A percentile compares a stretch with the other conserved stretches of the same genome.
Evolutionary conservation across 345 rosid species (phyloP).

Genomic region (Dipteronia sinensis): DNA sequence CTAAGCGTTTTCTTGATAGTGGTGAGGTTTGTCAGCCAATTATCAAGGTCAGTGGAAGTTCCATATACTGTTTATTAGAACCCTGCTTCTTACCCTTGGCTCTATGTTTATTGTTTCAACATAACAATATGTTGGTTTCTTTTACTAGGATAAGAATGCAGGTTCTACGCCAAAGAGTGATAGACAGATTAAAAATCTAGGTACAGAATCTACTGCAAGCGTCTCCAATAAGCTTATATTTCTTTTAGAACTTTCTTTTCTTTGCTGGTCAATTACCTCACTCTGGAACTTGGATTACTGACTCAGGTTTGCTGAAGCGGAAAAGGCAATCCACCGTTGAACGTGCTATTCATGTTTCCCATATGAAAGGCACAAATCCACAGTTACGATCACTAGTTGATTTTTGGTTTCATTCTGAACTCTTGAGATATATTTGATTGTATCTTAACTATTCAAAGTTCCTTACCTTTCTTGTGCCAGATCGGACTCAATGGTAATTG

Average conservation of each 20-base stretch:
- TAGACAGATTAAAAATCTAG: conserved; percentile 52
- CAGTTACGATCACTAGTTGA: conserved; percentile 36
- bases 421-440: not conserved
- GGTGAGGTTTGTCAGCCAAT: conserved; percentile 63
- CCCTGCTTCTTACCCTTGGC: not conserved
- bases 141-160: conserved; percentile 48
- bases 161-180: conserved; percentile 47
- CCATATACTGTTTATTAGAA: not conserved
- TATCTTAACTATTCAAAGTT: conserved; percentile 9
- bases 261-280: not conserved
- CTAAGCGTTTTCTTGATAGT: conserved; percentile 53
- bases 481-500: conserved; percentile 42
- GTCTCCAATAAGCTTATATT: not conserved
- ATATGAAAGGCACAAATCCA: conserved; percentile 38
- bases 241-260: not conserved
- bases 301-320: conserved; percentile 55
- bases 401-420: not conserved
- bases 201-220: conserved; percentile 27
- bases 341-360: conserved; percentile 35
- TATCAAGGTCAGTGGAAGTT: conserved; percentile 38
- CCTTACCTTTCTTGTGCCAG: conserved; percentile 33
- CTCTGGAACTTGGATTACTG: conserved; percentile 13
- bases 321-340: conserved; percentile 47
- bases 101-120: not conserved
- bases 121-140: conserved; percentile 11